These are phyloP conservation scores for Metschnikowia koreensis DNA, from an alignment of 805 yeast species.

Conservation along the genomic window DNA sequence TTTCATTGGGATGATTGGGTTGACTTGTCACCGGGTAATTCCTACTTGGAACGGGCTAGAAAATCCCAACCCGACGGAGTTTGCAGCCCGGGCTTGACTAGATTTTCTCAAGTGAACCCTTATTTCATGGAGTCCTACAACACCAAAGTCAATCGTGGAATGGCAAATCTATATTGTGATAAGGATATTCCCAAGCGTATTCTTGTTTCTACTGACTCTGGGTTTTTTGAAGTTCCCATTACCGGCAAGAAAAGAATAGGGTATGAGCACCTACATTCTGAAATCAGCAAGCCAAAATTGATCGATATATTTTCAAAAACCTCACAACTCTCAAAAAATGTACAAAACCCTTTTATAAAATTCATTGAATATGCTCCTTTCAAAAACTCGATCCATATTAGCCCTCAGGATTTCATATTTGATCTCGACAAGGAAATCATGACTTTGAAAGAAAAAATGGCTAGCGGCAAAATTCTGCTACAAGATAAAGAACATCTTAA, in stretches of 20 bases:
- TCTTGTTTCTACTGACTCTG: constrained; percentile 24
- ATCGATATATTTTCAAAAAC: background rate
- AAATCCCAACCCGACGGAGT: constrained; percentile 19
- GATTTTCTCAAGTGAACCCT: constrained; percentile 30
- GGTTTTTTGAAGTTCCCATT: constrained; percentile 30
- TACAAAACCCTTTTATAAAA: background rate
- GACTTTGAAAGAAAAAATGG: constrained; percentile 21
- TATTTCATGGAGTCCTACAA: constrained; percentile 34
- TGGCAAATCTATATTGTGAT: constrained; percentile 34
- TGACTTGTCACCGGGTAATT: constrained; percentile 27
- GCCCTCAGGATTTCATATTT: constrained; percentile 29
- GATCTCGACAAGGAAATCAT: constrained; percentile 29
- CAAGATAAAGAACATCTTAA: constrained; percentile 26
- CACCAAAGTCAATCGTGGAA: constrained; percentile 32
- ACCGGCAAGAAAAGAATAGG: constrained; percentile 25
- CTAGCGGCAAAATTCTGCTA: constrained; percentile 11
- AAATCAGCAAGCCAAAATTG: constrained; percentile 3
- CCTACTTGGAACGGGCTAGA: constrained; percentile 20
- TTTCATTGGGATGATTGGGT: constrained; percentile 45
- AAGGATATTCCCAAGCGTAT: constrained; percentile 29
- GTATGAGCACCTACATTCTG: background rate
- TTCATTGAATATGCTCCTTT: constrained; percentile 9
- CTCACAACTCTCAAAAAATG: background rate
- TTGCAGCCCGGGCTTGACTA: constrained; percentile 23
- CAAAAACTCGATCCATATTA: constrained; percentile 17